phyloP scores from a whole-genome alignment of 345 rosid species.

The Kandelia obovata region DNA sequence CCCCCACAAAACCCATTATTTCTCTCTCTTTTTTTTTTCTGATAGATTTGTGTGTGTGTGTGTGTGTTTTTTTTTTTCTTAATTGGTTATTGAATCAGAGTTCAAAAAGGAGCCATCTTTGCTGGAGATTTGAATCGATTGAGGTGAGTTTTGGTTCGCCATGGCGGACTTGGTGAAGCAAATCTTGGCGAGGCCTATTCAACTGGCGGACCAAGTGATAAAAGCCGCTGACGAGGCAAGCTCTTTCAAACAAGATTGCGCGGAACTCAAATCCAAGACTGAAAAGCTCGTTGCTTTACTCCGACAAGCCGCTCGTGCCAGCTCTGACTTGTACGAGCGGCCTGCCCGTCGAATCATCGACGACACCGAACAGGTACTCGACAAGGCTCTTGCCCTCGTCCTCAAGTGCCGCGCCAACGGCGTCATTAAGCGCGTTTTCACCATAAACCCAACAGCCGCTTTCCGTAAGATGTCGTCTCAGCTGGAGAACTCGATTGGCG shows the following conservation, averaged over 20 bases:
- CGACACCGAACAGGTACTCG: constrained; percentile 84
- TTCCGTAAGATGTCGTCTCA: constrained; percentile 76
- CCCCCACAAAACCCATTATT: not conserved
- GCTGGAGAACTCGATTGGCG: constrained; percentile 85
- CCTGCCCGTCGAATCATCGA: constrained; percentile 90
- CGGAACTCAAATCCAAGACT: constrained; percentile 72
- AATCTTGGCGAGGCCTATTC: constrained; percentile 76
- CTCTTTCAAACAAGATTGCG: constrained; percentile 75
- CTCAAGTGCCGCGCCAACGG: constrained; percentile 80
- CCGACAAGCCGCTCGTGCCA: constrained; percentile 87
- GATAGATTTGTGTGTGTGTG: not conserved
- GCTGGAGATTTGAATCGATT: not conserved
- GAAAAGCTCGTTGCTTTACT: constrained; percentile 77
- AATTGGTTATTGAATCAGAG: not conserved
- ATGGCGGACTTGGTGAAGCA: constrained; percentile 91
- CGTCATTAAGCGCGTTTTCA: constrained; percentile 71
- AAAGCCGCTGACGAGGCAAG: constrained; percentile 82
- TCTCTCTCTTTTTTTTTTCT: not conserved
- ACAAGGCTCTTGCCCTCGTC: constrained; percentile 64
- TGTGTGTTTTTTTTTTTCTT: not conserved
- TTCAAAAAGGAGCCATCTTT: not conserved
- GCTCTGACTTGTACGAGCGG: constrained; percentile 89
- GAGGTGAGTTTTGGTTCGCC: not conserved
- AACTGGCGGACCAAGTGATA: constrained; percentile 75
- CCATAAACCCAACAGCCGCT: constrained; percentile 73